Evolutionary conservation across 176 grass and related monocot species (phyloP).

Genomic region (Triticum urartu): DNA sequence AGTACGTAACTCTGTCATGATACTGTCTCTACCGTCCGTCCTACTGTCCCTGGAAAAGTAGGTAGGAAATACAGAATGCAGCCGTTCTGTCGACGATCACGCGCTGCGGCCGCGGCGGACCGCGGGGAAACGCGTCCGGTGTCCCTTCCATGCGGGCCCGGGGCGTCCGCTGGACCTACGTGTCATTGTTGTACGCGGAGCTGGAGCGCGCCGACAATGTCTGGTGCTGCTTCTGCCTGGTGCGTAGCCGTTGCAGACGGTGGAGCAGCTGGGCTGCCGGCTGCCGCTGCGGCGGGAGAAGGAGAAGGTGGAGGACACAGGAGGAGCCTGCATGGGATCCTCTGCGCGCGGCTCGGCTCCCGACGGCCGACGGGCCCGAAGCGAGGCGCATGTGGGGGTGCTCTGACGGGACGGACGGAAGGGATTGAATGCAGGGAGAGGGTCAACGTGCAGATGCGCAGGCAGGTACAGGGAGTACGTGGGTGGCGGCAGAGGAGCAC

Average conservation of each 20-base stretch:
- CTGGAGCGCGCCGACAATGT: background rate
- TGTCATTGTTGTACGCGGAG: background rate
- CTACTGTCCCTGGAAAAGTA: background rate
- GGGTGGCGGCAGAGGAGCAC: background rate
- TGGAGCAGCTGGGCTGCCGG: background rate
- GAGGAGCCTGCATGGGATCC: background rate
- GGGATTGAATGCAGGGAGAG: background rate
- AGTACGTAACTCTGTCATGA: background rate
- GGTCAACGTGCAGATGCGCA: background rate
- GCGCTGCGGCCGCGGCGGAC: too few relatives aligned
- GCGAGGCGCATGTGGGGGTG: background rate
- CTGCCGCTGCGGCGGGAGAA: background rate
- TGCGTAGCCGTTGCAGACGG: background rate
- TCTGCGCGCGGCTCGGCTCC: background rate
- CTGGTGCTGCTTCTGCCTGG: background rate
- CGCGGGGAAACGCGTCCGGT: background rate
- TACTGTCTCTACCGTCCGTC: background rate
- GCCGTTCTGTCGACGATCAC: background rate
- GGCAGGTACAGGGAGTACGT: background rate
- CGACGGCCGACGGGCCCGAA: background rate
- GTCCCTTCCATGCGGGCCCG: background rate
- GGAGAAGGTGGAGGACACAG: too few relatives aligned
- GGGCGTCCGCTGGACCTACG: background rate
- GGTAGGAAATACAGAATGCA: background rate
- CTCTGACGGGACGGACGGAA: background rate